Evolutionary conservation across 306 rosid genomes (phyloP).

Genomic region (Casuarina equisetifolia): DNA sequence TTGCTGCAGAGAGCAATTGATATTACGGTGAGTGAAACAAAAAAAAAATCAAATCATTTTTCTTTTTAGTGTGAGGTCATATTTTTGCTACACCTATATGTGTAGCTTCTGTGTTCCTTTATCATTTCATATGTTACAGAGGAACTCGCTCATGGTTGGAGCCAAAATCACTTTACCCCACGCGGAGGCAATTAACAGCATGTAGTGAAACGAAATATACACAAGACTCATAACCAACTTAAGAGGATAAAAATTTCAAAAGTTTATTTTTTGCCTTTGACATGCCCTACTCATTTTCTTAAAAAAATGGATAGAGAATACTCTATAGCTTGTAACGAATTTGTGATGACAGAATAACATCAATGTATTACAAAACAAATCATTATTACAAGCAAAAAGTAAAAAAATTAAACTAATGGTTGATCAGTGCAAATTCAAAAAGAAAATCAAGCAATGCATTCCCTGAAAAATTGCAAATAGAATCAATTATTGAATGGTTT

Average conservation of each 20-base stretch:
- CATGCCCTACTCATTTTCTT: neutral
- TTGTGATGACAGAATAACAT: neutral
- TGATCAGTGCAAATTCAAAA: neutral
- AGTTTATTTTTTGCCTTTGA: neutral
- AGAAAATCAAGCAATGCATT: neutral
- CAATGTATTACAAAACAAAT: neutral
- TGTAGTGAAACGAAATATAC: no score
- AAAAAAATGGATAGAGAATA: neutral
- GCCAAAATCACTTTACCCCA: neutral
- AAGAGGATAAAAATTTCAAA: no score
- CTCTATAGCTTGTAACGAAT: neutral
- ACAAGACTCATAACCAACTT: neutral
- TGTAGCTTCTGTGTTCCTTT: neutral
- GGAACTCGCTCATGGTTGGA: neutral
- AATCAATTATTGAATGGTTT: no score
- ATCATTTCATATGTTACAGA: neutral
- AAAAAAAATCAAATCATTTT: no score
- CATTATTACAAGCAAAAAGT: neutral
- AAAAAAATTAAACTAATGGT: neutral
- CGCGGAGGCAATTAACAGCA: neutral
- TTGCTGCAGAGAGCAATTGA: constrained; percentile 76
- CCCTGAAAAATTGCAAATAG: neutral
- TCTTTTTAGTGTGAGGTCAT: constrained; percentile 80
- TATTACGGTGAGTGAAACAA: constrained; percentile 63
- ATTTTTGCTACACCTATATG: constrained; percentile 77